Evolutionary conservation across 129 eudicot species (phyloP), one percentile per base, ranked within the genome.

Genomic region (Ambrosia trifida): DNA sequence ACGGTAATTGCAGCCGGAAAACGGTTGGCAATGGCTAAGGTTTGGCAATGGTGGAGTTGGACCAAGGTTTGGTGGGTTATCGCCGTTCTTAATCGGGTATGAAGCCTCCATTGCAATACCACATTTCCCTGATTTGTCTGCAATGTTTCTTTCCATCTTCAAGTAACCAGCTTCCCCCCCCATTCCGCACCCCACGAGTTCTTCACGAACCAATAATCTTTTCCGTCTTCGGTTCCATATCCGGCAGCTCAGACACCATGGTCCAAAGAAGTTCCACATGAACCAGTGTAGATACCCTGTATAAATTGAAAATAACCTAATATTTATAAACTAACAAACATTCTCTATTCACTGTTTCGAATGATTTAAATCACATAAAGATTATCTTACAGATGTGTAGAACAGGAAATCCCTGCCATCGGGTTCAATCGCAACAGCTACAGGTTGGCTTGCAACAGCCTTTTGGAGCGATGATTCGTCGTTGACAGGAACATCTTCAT

Each of bases 361-460:
- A 18, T 1, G 49, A 51, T 16, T 12, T 0, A 5, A 17, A 14
- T n/a, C 11, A 7, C 28, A 68, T 47, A 11, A 52, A 18, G 24
- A 45, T 16, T 11, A 4, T 50, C 3, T 72, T 91, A 91, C 97
- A 72, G 97, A 88, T 52, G 85, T 73, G 76, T 91, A 91, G 61
- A 82, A 85, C 72, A 88, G 97, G 70, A 91, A 91, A 66, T 82
- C 90, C 52, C 96, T 69, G 78, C 97, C 97, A 24, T 93, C 96
- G 10, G 97, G 96, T 81, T 91, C 97, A 65, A 91, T 91, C 45
- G 97, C 97, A 49, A 88, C 96, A 63, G 93, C 82, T 20, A 91
- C 79, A 5, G 97, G 97, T 73, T 91, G 97, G 72, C 74, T 60
- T 17, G 97, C 81, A n/a, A 80, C 84, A 2, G 97, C 97, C 72